Percentiles rank a stretch among this genome's conserved stretches.
Evolutionary conservation across 768 basidiomycete genomes (phyloP).

Genomic region (Suillus variegatus): DNA sequence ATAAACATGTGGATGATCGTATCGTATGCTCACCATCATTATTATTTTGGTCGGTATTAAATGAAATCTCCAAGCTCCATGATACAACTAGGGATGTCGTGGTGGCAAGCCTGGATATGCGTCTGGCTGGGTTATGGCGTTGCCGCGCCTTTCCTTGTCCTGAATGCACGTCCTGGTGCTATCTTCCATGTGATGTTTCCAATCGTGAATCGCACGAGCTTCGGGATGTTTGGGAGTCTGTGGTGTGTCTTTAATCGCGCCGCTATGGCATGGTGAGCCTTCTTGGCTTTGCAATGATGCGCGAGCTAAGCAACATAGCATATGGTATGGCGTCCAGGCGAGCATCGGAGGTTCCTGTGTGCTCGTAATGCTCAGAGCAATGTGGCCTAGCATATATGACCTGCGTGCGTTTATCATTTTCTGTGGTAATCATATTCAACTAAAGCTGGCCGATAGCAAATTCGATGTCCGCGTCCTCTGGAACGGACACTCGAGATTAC

Average conservation of each 20-base stretch:
- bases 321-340: slow-evolving; percentile 80
- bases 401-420: slow-evolving; percentile 44
- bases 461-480: slow-evolving; percentile 67
- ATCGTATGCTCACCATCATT: slow-evolving; percentile 29
- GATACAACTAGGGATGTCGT: slow-evolving; percentile 70
- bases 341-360: slow-evolving; percentile 84
- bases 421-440: not conserved
- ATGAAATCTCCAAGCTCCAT: slow-evolving; percentile 41
- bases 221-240: slow-evolving; percentile 74
- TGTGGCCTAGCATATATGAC: slow-evolving; percentile 73
- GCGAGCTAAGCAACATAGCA: slow-evolving; percentile 37
- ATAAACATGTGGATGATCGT: slow-evolving; percentile 84
- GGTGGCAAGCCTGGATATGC: slow-evolving; percentile 88
- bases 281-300: slow-evolving; percentile 15
- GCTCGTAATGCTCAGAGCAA: slow-evolving; percentile 69
- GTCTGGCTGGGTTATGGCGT: slow-evolving; percentile 66
- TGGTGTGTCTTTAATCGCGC: slow-evolving; percentile 82
- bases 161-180: slow-evolving; percentile 79
- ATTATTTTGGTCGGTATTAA: not conserved
- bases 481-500: slow-evolving; percentile 72
- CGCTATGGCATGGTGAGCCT: slow-evolving; percentile 66
- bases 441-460: slow-evolving; percentile 47
- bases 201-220: slow-evolving; percentile 74
- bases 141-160: slow-evolving; percentile 69
- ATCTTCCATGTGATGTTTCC: slow-evolving; percentile 77